Evolutionary conservation across 2,329 filamentous ascomycete genomes (phyloP), one percentile per base, ranked within the genome.

Genomic region (Fusarium dlaminii): DNA sequence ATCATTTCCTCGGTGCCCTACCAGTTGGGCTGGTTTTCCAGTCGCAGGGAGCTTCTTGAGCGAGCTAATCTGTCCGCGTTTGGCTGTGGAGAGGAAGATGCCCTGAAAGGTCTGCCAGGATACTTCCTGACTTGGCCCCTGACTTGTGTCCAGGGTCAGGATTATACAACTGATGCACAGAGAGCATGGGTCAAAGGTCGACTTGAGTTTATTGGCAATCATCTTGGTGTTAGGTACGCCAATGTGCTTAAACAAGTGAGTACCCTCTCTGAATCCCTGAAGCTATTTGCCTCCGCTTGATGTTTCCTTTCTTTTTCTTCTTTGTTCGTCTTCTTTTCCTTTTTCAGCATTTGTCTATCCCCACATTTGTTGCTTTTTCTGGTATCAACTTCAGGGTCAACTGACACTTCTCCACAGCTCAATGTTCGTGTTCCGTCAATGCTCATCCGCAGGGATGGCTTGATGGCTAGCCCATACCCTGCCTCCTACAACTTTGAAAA

Each of bases 1-100:
- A 87, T 91, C 42, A 85, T 91, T 60, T 88, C 90, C 3, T 88
- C 86, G 5, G 86, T 91, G n/a, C 90, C 90, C 1, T 91, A 87
- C 72, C 86, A 89, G 76, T 83, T 92, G 5, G 89, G 89, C 45
- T 91, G 89, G 88, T 87, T 88, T 63, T 81, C 86, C 20, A 85
- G 84, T 61, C 81, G 83, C 66, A 83, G 80, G 51, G 82, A 87
- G 40, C 77, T 86, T 20, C 79, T 84, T 17, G 79, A 83, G 46
- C 79, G 79, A 24, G 79, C 81, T 45, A 84, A 84, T 45, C 76
- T 88, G 30, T 83, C 83, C 5, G 81, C 82, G 6, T 89, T 88
- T 75, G 84, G 82, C 4, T 88, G 85, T 72, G 87, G 87, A 27
- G 82, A 87, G 27, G 86, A 89, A 43, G 82, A 86, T 49, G 81